Conservation (phyloP, 1,284 basidiomycete species). For the Filobasidium uniguttulatum region DNA sequence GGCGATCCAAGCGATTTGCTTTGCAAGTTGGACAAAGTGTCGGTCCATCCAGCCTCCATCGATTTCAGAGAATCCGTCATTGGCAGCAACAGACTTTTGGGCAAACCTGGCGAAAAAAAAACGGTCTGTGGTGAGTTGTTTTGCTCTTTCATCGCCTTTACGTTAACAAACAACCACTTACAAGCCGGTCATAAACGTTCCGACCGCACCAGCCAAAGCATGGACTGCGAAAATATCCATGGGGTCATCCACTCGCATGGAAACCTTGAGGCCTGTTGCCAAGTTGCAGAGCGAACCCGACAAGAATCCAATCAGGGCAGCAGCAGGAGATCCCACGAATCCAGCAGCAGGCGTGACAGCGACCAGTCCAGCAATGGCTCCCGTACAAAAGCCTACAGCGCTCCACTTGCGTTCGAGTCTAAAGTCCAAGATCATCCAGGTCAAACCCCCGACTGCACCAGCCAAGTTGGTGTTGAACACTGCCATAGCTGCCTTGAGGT, state of each 20-base stretch:
- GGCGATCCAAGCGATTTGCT: slow-evolving; percentile 68
- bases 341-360: slow-evolving; percentile 56
- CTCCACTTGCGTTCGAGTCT: slow-evolving; percentile 60
- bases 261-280: slow-evolving; percentile 59
- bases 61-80: slow-evolving; percentile 41
- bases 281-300: slow-evolving; percentile 70
- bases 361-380: slow-evolving; percentile 56
- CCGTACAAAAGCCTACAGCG: slow-evolving; percentile 75
- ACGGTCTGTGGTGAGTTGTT: neutral
- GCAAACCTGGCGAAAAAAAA: slow-evolving; percentile 53
- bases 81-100: slow-evolving; percentile 60
- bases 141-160: neutral
- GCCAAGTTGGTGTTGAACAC: slow-evolving; percentile 71
- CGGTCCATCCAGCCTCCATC: slow-evolving; percentile 32
- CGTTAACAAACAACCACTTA: neutral
- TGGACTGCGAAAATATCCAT: slow-evolving; percentile 78
- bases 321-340: slow-evolving; percentile 38
- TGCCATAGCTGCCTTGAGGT: slow-evolving; percentile 72
- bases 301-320: slow-evolving; percentile 59
- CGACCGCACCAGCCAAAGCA: slow-evolving; percentile 76
- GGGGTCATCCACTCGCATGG: slow-evolving; percentile 35
- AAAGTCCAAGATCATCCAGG: slow-evolving; percentile 74
- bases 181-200: slow-evolving; percentile 47
- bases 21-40: slow-evolving; percentile 62
- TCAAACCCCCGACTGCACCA: slow-evolving; percentile 45